Evolutionary conservation across 306 rosid species (phyloP).

Genomic region (Oxytropis ochrocephala): DNA sequence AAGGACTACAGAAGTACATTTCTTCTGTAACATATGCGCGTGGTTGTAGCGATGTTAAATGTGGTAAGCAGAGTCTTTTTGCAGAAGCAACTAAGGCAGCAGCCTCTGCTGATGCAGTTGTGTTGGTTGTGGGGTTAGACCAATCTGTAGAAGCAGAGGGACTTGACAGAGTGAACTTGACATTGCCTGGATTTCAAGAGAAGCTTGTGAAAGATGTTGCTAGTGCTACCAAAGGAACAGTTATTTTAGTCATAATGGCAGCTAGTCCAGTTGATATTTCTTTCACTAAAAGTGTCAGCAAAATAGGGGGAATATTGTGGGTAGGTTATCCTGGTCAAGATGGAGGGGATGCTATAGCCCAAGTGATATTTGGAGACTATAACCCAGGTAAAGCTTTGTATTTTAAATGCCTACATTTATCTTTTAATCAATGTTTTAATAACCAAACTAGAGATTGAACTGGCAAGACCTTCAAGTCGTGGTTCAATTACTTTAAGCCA

Average conservation of each 20-base stretch:
- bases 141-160: constrained; percentile 77
- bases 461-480: no score
- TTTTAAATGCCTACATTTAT: not conserved
- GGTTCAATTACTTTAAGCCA: no score
- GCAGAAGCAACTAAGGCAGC: constrained; percentile 44
- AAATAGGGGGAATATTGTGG: constrained; percentile 58
- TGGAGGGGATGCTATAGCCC: constrained; percentile 70
- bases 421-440: not conserved
- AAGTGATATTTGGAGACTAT: constrained; percentile 67
- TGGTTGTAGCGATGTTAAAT: constrained; percentile 48
- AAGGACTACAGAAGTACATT: constrained; percentile 49
- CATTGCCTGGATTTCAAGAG: constrained; percentile 74
- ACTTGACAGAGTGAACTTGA: constrained; percentile 55
- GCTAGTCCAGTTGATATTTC: constrained; percentile 72
- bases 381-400: constrained; percentile 43
- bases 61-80: constrained; percentile 47
- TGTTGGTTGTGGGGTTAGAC: constrained; percentile 59
- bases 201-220: constrained; percentile 59
- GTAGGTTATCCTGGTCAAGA: constrained; percentile 76
- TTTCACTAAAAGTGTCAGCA: constrained; percentile 38
- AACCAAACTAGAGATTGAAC: no score
- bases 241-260: constrained; percentile 64
- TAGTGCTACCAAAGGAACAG: constrained; percentile 43
- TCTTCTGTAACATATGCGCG: constrained; percentile 36
- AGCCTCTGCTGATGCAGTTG: constrained; percentile 43